Percentiles rank a stretch among this genome's conserved stretches.
Conservation (phyloP, 2,329 filamentous ascomycete species). For the Coniochaeta ligniaria region DNA sequence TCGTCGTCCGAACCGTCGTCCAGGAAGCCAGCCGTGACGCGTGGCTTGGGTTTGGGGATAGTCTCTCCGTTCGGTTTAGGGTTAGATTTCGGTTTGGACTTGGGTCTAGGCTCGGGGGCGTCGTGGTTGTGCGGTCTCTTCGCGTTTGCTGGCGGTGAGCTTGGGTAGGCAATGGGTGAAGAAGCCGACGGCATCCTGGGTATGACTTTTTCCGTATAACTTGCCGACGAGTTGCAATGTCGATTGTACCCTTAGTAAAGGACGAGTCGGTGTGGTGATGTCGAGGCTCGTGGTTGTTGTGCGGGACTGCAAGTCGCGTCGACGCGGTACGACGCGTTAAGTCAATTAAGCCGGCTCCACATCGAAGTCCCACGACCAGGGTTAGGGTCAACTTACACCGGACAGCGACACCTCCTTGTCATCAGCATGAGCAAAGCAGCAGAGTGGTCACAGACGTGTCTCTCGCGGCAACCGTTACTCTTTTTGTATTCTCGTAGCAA, state of each 20-base stretch:
- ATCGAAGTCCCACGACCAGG: background rate
- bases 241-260: too few relatives aligned
- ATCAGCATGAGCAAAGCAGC: too few relatives aligned
- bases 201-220: background rate
- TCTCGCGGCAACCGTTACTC: too few relatives aligned
- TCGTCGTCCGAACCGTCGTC: slow-evolving; percentile 1
- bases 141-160: background rate
- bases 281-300: background rate
- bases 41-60: background rate
- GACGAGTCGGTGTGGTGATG: background rate
- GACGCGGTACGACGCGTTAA: background rate
- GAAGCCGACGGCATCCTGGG: background rate
- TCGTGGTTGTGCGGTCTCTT: background rate
- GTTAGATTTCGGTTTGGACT: background rate
- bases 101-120: background rate
- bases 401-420: too few relatives aligned
- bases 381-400: background rate
- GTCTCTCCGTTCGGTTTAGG: background rate
- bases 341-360: background rate
- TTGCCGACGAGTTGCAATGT: background rate
- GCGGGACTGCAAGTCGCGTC: background rate
- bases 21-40: background rate
- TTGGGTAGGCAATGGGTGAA: background rate
- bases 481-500: background rate
- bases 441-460: too few relatives aligned